Evolutionary conservation across 495 filamentous ascomycete species (phyloP).

Genomic region (Achaetomiella virescens): DNA sequence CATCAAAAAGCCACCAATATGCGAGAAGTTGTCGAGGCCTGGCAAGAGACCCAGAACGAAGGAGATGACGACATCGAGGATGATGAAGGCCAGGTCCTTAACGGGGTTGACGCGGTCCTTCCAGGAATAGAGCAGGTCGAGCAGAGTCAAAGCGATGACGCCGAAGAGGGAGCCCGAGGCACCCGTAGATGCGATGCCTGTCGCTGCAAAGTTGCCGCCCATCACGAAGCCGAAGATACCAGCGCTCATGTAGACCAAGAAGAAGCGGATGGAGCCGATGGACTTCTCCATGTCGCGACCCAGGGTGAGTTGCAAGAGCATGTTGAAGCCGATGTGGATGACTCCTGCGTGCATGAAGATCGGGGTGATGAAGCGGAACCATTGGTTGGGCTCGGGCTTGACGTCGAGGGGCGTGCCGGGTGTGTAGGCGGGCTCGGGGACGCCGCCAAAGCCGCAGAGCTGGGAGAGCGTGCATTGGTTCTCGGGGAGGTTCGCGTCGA

Average conservation of each 20-base stretch:
- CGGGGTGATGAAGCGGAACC: conserved; percentile 91
- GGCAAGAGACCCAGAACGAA: conserved; percentile 91
- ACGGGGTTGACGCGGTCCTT: conserved; percentile 62
- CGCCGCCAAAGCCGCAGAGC: conserved; percentile 74
- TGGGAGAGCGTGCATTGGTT: conserved; percentile 65
- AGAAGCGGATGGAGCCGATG: conserved; percentile 80
- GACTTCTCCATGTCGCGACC: conserved; percentile 84
- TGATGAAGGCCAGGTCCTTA: conserved; percentile 76
- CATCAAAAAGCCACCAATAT: conserved; percentile 95
- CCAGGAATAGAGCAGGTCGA: conserved; percentile 94
- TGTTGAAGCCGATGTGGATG: conserved; percentile 91
- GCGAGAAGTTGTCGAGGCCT: conserved; percentile 92
- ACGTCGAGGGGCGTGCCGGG: conserved; percentile 27
- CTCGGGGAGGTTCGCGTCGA: conserved; percentile 33
- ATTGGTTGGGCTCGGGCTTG: conserved; percentile 71
- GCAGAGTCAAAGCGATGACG: conserved; percentile 75
- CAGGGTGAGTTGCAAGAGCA: conserved; percentile 81
- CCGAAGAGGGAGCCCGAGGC: conserved; percentile 89
- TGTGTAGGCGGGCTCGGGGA: conserved; percentile 56
- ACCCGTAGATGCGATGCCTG: conserved; percentile 73
- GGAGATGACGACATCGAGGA: conserved; percentile 77
- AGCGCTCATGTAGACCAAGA: conserved; percentile 77
- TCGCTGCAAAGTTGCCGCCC: conserved; percentile 84
- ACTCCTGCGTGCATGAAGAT: conserved; percentile 94
- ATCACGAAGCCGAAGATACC: conserved; percentile 97